Evolutionary conservation across 345 rosid genomes (phyloP), one percentile per base, ranked within the genome.

Genomic region (Microcos paniculata): DNA sequence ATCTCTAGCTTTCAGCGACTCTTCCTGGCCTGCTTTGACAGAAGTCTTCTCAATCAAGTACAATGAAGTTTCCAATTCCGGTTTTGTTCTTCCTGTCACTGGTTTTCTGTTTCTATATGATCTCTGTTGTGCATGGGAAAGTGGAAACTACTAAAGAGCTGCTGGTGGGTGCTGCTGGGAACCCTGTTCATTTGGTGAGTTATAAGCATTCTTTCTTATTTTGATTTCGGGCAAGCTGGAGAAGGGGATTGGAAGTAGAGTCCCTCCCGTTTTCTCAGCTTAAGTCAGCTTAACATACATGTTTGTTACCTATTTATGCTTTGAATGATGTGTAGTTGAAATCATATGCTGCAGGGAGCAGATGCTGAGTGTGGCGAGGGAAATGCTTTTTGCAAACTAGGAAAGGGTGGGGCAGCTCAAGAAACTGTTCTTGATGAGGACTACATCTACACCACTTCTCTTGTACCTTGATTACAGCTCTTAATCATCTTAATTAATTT

Each of bases 371-470:
- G 74, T 31, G 45, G 66, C 0, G 66, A 82, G 61, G 24, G 45
- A 6, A 43, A 71, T 23, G 79, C 67, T 48, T 74, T 56, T 48
- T 64, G 79, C 77, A 75, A 58, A 48, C 23, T 75, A 78, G 74
- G 75, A 71, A 51, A 59, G 55, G 67, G 70, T 74, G 53, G 71
- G 69, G 19, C 43, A 63, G 58, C 42, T 74, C 61, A 73, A 71
- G 62, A 61, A 45, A 75, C 42, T 63, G 38, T 58, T 24, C 64
- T 56, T 51, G 76, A 63, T 70, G 79, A 74, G 55, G 82, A 75
- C 31, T 82, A 75, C 74, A 75, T 78, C 65, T 78, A 82, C 74
- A 71, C 80, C 77, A 76, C 72, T 21, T 71, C 76, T 56, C 62
- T 72, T 35, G 40, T 35, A 13, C 73, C 72, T 56, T 68, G 18